Percentiles rank a stretch among this genome's conserved stretches.
Conservation (phyloP, 2,329 filamentous ascomycete genomes). For the Apiospora rasikravindrae region DNA sequence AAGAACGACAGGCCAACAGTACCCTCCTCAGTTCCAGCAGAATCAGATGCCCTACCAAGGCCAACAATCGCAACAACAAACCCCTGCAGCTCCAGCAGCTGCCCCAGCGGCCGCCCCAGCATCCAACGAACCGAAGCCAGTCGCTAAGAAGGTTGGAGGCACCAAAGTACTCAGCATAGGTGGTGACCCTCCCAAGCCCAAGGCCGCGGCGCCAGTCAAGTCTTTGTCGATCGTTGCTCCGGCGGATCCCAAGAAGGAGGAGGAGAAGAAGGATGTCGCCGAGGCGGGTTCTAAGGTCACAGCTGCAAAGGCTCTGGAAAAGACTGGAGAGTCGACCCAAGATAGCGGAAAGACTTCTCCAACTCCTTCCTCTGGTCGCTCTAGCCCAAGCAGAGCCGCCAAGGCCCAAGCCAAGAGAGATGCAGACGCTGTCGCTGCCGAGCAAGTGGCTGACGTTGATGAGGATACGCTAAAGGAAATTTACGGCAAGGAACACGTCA, state of each 20-base stretch:
- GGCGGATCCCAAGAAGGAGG: slow-evolving; percentile 55
- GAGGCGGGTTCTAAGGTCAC: slow-evolving; percentile 79
- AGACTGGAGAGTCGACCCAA: slow-evolving; percentile 73
- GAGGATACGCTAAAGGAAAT: slow-evolving; percentile 85
- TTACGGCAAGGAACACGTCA: slow-evolving; percentile 91
- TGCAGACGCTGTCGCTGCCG: slow-evolving; percentile 82
- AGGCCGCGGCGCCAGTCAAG: slow-evolving; percentile 57
- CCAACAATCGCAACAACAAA: slow-evolving; percentile 39
- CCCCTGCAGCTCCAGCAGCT: slow-evolving; percentile 48
- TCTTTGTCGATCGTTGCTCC: slow-evolving; percentile 76
- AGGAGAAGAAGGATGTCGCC: slow-evolving; percentile 42
- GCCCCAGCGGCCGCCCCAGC: slow-evolving; percentile 49
- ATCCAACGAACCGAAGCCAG: slow-evolving; percentile 54
- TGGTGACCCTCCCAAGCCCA: slow-evolving; percentile 56
- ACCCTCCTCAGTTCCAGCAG: slow-evolving; percentile 59
- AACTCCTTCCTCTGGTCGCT: slow-evolving; percentile 81
- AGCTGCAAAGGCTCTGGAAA: slow-evolving; percentile 89
- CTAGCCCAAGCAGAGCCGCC: slow-evolving; percentile 71
- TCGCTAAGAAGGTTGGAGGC: slow-evolving; percentile 59
- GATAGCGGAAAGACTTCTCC: slow-evolving; percentile 78
- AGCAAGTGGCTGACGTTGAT: slow-evolving; percentile 77
- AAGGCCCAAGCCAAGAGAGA: slow-evolving; percentile 57
- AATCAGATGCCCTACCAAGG: slow-evolving; percentile 39
- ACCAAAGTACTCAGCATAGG: slow-evolving; percentile 70
- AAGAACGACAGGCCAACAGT: slow-evolving; percentile 49